Conservation (phyloP, 371 early-diverging fungal species). For the Paraphysoderma sedebokerense region DNA sequence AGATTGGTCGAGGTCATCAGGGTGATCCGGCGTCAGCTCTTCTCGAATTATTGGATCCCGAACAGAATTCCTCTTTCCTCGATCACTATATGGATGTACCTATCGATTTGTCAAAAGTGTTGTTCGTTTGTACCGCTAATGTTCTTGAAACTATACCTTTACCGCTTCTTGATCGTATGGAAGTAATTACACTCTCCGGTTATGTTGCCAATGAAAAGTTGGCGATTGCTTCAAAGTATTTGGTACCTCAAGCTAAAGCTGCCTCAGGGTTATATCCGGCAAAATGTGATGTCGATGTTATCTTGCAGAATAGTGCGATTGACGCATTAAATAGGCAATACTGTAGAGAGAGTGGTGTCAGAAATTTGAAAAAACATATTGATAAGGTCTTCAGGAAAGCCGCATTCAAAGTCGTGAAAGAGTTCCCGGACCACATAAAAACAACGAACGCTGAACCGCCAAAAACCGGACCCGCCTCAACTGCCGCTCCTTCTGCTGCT, state of each 20-base stretch:
- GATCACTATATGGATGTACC: constrained; percentile 98
- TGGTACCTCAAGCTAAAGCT: constrained; percentile 63
- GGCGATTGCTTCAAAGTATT: constrained; percentile 79
- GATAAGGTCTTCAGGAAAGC: constrained; percentile 94
- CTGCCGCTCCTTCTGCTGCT: not conserved
- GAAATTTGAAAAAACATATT: constrained; percentile 91
- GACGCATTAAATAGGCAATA: constrained; percentile 70
- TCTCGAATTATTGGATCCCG: constrained; percentile 89
- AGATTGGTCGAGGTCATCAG: constrained; percentile 89
- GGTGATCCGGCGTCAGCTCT: constrained; percentile 94
- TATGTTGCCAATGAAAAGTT: constrained; percentile 94
- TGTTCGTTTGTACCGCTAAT: constrained; percentile 97
- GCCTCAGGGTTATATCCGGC: constrained; percentile 59
- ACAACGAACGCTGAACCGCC: not conserved
- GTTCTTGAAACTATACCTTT: constrained; percentile 87
- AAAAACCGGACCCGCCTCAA: not conserved
- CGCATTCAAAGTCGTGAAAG: constrained; percentile 63
- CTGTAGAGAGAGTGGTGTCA: constrained; percentile 92
- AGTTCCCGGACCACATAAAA: too few relatives aligned
- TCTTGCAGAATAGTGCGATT: constrained; percentile 15
- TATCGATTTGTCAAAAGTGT: constrained; percentile 82
- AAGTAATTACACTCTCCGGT: constrained; percentile 84
- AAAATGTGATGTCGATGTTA: constrained; percentile 8
- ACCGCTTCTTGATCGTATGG: constrained; percentile 95
- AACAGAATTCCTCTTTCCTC: constrained; percentile 87